These are phyloP conservation scores for Alternaria panax DNA, from an alignment of 2,329 filamentous ascomycete species.

Conservation along the genomic window DNA sequence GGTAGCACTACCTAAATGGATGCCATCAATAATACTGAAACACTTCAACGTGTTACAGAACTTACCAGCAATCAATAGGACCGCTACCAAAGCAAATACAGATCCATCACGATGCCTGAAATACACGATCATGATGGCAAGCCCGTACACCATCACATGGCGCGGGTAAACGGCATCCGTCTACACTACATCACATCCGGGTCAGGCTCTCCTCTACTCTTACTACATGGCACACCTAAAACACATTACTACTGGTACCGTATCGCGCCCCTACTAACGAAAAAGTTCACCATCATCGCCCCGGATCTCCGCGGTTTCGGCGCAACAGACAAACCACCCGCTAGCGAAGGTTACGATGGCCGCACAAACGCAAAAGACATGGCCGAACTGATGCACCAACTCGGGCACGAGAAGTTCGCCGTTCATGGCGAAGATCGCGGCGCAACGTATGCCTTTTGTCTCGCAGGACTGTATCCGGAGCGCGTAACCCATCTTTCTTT, in stretches of 20 bases:
- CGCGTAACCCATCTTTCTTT: constrained; percentile 28
- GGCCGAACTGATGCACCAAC: constrained; percentile 40
- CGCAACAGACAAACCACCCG: constrained; percentile 51
- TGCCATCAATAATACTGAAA: not conserved
- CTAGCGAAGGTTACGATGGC: constrained; percentile 48
- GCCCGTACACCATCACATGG: constrained; percentile 25
- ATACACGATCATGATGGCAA: constrained; percentile 27
- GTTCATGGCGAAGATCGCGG: constrained; percentile 64
- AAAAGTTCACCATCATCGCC: constrained; percentile 48
- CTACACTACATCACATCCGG: constrained; percentile 33
- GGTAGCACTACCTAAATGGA: not conserved
- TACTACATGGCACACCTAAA: constrained; percentile 34
- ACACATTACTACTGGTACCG: constrained; percentile 49
- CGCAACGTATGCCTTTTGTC: constrained; percentile 29
- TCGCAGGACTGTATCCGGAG: constrained; percentile 25
- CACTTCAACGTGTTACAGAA: not conserved
- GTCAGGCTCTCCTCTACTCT: constrained; percentile 25
- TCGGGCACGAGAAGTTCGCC: constrained; percentile 77
- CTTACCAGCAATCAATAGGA: not conserved
- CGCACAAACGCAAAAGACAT: constrained; percentile 48
- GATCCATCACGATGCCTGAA: constrained; percentile 23
- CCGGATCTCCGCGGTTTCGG: constrained; percentile 50
- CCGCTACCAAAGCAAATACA: accelerated
- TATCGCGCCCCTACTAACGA: constrained; percentile 44
- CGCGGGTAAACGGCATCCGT: constrained; percentile 30